Evolutionary conservation across 192 early-diverging fungal species (phyloP).

Genomic region (Coemansia sp.): DNA sequence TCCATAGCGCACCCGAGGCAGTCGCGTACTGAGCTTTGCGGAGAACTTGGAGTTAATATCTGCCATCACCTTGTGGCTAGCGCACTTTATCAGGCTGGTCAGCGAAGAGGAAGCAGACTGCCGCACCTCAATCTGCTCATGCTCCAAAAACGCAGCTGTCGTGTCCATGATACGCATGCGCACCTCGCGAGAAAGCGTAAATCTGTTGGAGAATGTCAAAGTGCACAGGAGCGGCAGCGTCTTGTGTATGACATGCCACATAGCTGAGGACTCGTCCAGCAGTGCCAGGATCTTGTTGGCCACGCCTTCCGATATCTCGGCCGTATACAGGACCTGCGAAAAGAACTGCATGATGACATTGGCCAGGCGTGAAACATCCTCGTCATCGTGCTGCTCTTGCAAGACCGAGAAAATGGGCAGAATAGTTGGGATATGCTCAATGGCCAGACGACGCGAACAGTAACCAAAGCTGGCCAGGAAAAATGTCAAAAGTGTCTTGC

Average conservation of each 20-base stretch:
- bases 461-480: conserved; percentile 31
- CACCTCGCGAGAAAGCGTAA: conserved; percentile 62
- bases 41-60: conserved; percentile 47
- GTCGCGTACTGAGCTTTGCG: conserved; percentile 25
- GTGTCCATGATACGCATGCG: conserved; percentile 68
- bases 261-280: conserved; percentile 37
- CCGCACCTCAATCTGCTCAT: conserved; percentile 87
- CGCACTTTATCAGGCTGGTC: conserved; percentile 48
- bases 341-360: conserved; percentile 33
- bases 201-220: conserved; percentile 84
- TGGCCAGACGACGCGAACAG: conserved; percentile 32
- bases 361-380: conserved; percentile 36
- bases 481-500: conserved; percentile 47
- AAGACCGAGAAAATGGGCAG: conserved; percentile 37
- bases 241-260: conserved; percentile 82
- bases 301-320: conserved; percentile 27
- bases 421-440: conserved; percentile 27
- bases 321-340: conserved; percentile 44
- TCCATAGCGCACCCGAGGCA: conserved; percentile 36
- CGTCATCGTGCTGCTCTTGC: conserved; percentile 53
- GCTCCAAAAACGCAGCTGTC: conserved; percentile 68
- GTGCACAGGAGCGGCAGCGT: conserved; percentile 84
- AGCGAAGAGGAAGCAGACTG: conserved; percentile 39
- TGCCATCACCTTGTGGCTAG: conserved; percentile 32
- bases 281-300: conserved; percentile 34